These are phyloP conservation scores for Venturia asperata DNA, from an alignment of 2,329 filamentous ascomycete species.

Conservation along the genomic window DNA sequence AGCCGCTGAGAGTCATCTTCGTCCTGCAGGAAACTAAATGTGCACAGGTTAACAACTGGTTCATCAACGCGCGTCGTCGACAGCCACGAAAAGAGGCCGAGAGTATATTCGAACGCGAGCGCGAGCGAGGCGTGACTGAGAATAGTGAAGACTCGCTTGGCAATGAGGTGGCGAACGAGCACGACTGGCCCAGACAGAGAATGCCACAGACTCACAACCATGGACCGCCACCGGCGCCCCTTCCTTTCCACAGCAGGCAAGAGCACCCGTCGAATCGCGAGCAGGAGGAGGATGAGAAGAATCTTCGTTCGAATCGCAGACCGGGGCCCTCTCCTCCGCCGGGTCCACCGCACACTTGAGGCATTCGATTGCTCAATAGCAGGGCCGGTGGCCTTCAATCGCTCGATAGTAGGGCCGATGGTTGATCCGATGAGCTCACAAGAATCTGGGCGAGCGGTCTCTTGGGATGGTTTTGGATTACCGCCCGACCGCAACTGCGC, in stretches of 20 bases:
- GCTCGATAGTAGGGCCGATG: no score
- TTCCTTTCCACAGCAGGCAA: not conserved
- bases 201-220: not conserved
- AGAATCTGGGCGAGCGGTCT: no score
- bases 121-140: slow-evolving; percentile 6
- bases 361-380: no score
- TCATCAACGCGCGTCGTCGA: slow-evolving; percentile 68
- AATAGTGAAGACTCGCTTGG: slow-evolving; percentile 9
- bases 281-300: not conserved
- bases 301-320: not conserved
- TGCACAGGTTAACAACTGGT: slow-evolving; percentile 64
- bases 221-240: not conserved
- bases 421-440: no score
- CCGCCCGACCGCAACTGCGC: no score
- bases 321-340: not conserved
- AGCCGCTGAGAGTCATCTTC: not conserved
- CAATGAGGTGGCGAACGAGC: not conserved
- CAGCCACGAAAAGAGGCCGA: slow-evolving; percentile 48
- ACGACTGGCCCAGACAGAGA: not conserved
- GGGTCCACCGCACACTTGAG: not conserved
- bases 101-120: not conserved
- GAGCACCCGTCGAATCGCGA: no score
- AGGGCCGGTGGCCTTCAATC: no score
- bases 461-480: no score
- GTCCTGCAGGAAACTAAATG: slow-evolving; percentile 9